These are phyloP conservation scores for Ramichloridium luteum DNA, from an alignment of 2,329 filamentous ascomycete genomes.

Conservation along the genomic window DNA sequence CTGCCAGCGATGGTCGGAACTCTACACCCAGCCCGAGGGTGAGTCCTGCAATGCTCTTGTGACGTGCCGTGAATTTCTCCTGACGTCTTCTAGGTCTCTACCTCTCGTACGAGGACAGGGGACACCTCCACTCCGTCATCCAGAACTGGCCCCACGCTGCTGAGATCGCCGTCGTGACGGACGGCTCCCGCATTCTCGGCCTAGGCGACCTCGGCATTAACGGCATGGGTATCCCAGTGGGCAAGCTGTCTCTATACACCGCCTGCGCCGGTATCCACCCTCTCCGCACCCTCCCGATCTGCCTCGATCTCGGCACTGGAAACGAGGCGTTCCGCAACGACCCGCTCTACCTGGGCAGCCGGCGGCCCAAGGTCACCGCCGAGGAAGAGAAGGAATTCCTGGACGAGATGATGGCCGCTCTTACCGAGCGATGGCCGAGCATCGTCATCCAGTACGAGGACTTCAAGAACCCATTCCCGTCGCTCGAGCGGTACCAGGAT, in stretches of 20 bases:
- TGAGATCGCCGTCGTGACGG: conserved; percentile 92
- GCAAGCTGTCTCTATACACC: conserved; percentile 90
- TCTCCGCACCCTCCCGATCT: conserved; percentile 50
- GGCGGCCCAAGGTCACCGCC: conserved; percentile 65
- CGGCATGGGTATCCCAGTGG: conserved; percentile 95
- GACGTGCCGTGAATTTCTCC: not conserved
- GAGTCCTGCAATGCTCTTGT: conserved; percentile 10
- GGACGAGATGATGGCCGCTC: conserved; percentile 92
- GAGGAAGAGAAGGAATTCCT: conserved; percentile 81
- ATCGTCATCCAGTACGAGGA: conserved; percentile 90
- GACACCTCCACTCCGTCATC: conserved; percentile 77
- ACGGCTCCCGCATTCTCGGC: conserved; percentile 84
- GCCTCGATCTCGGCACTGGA: conserved; percentile 50
- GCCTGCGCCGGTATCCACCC: conserved; percentile 91
- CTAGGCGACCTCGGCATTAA: conserved; percentile 93
- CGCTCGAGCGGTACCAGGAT: conserved; percentile 78
- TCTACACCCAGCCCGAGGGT: conserved; percentile 91
- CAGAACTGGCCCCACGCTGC: conserved; percentile 90
- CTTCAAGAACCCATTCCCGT: conserved; percentile 94
- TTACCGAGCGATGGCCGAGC: conserved; percentile 62
- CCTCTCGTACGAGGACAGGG: conserved; percentile 88
- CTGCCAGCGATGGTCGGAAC: conserved; percentile 87
- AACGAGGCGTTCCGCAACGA: conserved; percentile 58
- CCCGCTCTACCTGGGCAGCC: conserved; percentile 81
- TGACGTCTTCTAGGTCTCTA: conserved; percentile 50